Conservation (phyloP, 1,139 yeast species). For the Sugiyamaella paludigena region DNA sequence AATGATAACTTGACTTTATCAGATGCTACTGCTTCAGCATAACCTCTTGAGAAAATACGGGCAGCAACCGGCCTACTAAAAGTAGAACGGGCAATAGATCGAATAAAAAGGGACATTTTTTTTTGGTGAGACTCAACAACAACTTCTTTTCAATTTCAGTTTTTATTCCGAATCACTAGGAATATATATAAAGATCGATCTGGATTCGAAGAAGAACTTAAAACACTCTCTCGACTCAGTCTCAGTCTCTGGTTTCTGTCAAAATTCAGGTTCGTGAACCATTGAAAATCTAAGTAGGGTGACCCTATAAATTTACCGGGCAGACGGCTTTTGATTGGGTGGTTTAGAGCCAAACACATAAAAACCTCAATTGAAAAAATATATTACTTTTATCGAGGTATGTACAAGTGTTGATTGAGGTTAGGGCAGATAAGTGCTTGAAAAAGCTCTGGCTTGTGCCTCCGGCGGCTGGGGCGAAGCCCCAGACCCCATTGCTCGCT, state of each 20-base stretch:
- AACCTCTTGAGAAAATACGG: constrained; percentile 68
- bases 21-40: constrained; percentile 79
- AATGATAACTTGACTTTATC: constrained; percentile 85
- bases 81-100: constrained; percentile 27
- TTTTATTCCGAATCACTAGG: too few relatives aligned
- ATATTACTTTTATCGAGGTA: not conserved
- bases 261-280: constrained; percentile 3
- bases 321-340: constrained; percentile 11
- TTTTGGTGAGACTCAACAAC: not conserved
- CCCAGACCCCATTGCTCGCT: too few relatives aligned
- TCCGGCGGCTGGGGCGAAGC: too few relatives aligned
- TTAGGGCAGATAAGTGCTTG: too few relatives aligned
- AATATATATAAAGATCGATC: too few relatives aligned
- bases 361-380: not conserved
- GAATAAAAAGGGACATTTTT: constrained; percentile 23
- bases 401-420: not conserved
- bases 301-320: constrained; percentile 9
- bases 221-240: constrained; percentile 1
- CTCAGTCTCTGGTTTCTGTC: not conserved
- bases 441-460: too few relatives aligned
- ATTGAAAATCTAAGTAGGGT: constrained; percentile 11
- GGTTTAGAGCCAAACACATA: not conserved
- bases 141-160: too few relatives aligned
- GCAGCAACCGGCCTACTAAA: constrained; percentile 59
- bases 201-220: not conserved